Evolutionary conservation across 2,329 filamentous ascomycete genomes (phyloP).

Genomic region (Botrytis pseudocinerea): DNA sequence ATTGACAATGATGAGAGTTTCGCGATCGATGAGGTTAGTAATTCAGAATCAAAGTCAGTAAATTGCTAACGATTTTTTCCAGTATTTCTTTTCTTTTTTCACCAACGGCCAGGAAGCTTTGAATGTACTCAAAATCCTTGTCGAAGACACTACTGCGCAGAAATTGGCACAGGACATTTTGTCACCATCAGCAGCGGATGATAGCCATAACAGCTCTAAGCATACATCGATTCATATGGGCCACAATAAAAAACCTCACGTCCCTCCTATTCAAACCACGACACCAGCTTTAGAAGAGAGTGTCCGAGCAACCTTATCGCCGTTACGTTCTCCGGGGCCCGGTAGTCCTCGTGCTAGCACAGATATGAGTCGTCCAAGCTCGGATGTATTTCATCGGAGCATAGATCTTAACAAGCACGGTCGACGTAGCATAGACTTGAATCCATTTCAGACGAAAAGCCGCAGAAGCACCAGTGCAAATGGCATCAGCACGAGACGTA

Average conservation of each 20-base stretch:
- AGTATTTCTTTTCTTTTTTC: constrained; percentile 98
- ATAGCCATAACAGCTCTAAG: constrained; percentile 33
- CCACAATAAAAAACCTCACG: constrained; percentile 27
- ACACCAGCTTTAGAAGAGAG: constrained; percentile 49
- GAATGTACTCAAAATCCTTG: constrained; percentile 60
- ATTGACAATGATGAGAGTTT: constrained; percentile 93
- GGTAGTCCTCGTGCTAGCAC: constrained; percentile 56
- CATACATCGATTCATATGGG: constrained; percentile 31
- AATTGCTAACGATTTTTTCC: constrained; percentile 34
- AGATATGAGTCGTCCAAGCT: constrained; percentile 54
- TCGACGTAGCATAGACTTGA: constrained; percentile 54
- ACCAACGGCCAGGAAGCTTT: constrained; percentile 81
- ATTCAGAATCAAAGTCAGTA: background rate
- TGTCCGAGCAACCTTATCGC: constrained; percentile 62
- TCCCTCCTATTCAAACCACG: constrained; percentile 32
- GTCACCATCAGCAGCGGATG: constrained; percentile 28
- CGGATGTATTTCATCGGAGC: constrained; percentile 56
- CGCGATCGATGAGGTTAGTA: constrained; percentile 82
- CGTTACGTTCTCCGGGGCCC: constrained; percentile 44
- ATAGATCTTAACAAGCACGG: constrained; percentile 46
- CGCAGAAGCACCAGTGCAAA: constrained; percentile 63
- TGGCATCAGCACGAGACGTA: constrained; percentile 47
- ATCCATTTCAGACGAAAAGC: constrained; percentile 46
- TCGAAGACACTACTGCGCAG: constrained; percentile 41
- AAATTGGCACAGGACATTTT: constrained; percentile 40